Percentiles rank a stretch among this genome's conserved stretches.
phyloP scores from a whole-genome alignment of 441 rosid genomes.

The Raphanus hybrid region DNA sequence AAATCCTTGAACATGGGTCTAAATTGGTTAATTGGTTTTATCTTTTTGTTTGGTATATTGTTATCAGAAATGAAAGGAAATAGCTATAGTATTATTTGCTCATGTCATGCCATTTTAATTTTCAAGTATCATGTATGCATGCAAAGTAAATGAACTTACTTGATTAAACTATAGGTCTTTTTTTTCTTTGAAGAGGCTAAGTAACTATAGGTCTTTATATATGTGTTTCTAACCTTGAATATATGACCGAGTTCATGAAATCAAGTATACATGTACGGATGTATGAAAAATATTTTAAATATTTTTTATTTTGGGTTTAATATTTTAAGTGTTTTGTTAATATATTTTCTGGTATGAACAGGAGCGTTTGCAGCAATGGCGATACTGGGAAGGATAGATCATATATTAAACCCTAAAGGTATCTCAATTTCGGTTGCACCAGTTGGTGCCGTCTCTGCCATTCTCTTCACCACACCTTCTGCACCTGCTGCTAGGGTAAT shows the following conservation, averaged over 20 bases:
- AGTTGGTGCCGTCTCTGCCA: constrained; percentile 81
- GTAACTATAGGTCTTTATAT: not conserved
- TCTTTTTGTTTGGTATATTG: not conserved
- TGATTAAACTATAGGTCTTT: not conserved
- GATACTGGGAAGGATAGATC: constrained; percentile 77
- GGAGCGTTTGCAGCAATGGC: constrained; percentile 97
- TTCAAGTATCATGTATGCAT: constrained; percentile 16
- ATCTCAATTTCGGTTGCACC: constrained; percentile 84
- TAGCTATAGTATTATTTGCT: not conserved
- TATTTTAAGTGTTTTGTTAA: not conserved
- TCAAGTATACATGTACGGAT: not conserved
- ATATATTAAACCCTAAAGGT: constrained; percentile 69
- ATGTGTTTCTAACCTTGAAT: constrained; percentile 1
- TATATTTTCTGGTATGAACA: constrained; percentile 29
- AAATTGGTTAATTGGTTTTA: not conserved
- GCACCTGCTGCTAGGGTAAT: constrained; percentile 87
- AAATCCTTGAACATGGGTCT: not conserved
- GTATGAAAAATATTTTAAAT: not conserved
- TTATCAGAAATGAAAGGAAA: not conserved
- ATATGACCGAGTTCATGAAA: not conserved
- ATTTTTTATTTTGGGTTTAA: not conserved
- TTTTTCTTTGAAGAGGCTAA: not conserved
- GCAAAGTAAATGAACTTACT: not conserved
- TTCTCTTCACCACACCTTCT: constrained; percentile 71
- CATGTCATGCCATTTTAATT: constrained; percentile 1